phyloP scores from a whole-genome alignment of 2,329 filamentous ascomycete genomes.

The Trichoderma asperellum region DNA sequence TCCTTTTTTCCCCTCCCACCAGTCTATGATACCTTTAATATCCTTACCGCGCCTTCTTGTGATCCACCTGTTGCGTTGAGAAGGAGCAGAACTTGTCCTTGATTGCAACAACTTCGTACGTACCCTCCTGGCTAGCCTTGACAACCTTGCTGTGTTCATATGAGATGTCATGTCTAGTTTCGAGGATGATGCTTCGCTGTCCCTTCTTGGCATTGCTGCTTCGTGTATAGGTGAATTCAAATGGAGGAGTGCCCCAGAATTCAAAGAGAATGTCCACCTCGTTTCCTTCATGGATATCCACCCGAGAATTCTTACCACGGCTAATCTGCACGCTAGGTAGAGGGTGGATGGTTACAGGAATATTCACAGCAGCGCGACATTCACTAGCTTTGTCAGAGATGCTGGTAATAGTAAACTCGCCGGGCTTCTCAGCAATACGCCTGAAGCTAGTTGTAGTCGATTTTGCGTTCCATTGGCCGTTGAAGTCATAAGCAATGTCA shows the following conservation, averaged over 20 bases:
- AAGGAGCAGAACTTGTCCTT: conserved; percentile 93
- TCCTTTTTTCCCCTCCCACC: neutral
- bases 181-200: conserved; percentile 77
- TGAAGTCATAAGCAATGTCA: conserved; percentile 89
- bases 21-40: conserved; percentile 16
- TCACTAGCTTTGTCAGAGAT: conserved; percentile 86
- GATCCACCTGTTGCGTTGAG: conserved; percentile 67
- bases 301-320: conserved; percentile 75
- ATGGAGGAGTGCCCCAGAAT: conserved; percentile 93
- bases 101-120: conserved; percentile 95
- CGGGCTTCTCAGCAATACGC: conserved; percentile 88
- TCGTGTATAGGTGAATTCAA: conserved; percentile 96
- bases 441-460: conserved; percentile 82
- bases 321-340: conserved; percentile 91
- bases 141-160: conserved; percentile 81
- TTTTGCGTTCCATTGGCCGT: conserved; percentile 78
- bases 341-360: conserved; percentile 84
- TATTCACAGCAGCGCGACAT: conserved; percentile 78
- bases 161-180: conserved; percentile 86
- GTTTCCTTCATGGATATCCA: conserved; percentile 96
- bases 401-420: conserved; percentile 83
- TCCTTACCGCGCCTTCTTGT: conserved; percentile 43
- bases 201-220: conserved; percentile 83
- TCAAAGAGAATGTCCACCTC: conserved; percentile 93
- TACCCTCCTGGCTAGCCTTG: conserved; percentile 88